Evolutionary conservation across 371 early-diverging fungal genomes (phyloP), one percentile per base, ranked within the genome.

Genomic region (Circinella minor): DNA sequence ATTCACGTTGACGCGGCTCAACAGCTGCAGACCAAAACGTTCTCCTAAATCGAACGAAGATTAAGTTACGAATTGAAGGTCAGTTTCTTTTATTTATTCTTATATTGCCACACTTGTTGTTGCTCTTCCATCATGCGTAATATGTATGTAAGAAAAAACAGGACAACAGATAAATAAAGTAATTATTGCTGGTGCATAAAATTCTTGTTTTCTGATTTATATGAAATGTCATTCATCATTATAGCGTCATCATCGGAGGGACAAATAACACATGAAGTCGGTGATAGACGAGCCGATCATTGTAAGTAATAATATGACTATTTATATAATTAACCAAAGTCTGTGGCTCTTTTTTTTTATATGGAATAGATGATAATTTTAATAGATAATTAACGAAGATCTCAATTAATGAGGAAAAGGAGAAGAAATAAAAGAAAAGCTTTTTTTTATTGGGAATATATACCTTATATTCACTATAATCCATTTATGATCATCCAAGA

Each of bases 231-330:
- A 20, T n/a, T 4, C 17, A 55, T 14, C 7, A 17, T 18, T 57
- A 34, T 34, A 57, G 57, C 10, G 15, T 18, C 54, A 18, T 8
- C 54, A 43, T 43, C 43, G 43, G 43, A 43, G 11, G 43, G 11
- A 43, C 43, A 43, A 11, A 43, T 43, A 51, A n/a, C 5, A 13
- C 51, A 51, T 17, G 15, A 14, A 13, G 51, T 13, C 5, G 15
- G 57, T 57, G 57, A 57, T 57, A 2, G 57, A 27, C 57, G 34
- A 57, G 57, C 57, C 57, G 57, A 57, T 57, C 57, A 57, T 27
- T 18, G 57, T 57, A 43, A 43, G 11, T 13, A 18, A 3, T 57
- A 27, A 57, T 34, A 34, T 11, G 3, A 57, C 27, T 7, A 57
- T 57, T 13, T 57, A 18, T 34, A 34, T 57, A 9, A n/a, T 57